Evolutionary conservation across 768 basidiomycete genomes (phyloP).

Genomic region (Pleurotus citrinopileatus): DNA sequence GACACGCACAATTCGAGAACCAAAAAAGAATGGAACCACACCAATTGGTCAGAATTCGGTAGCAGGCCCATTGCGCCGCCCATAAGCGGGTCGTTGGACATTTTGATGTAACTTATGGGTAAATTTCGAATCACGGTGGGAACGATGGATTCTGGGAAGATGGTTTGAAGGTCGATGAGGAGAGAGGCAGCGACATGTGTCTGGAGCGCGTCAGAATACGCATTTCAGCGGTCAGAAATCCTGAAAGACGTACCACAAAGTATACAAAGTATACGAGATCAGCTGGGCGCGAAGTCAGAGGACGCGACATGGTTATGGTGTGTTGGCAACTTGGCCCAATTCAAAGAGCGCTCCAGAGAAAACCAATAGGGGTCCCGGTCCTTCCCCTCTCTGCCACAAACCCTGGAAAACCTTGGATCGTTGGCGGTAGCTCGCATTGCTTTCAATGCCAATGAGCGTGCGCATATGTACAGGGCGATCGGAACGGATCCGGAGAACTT

Average conservation of each 20-base stretch:
- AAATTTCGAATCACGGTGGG: conserved; percentile 45
- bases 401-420: too few relatives aligned
- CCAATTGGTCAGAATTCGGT: conserved; percentile 32
- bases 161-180: conserved; percentile 65
- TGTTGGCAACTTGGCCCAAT: too few relatives aligned
- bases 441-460: too few relatives aligned
- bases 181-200: conserved; percentile 70
- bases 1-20: conserved; percentile 56
- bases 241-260: conserved; percentile 45
- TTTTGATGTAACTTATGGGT: conserved; percentile 45
- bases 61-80: conserved; percentile 45
- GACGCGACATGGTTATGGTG: conserved; percentile 11
- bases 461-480: too few relatives aligned
- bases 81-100: conserved; percentile 69
- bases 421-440: too few relatives aligned
- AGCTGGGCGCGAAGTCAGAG: conserved; percentile 54
- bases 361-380: too few relatives aligned
- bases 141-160: conserved; percentile 53
- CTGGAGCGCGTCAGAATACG: conserved; percentile 17
- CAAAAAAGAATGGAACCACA: conserved; percentile 68
- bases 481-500: too few relatives aligned
- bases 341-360: too few relatives aligned
- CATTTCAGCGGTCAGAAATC: too few relatives aligned
- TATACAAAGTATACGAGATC: conserved; percentile 71
- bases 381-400: too few relatives aligned